Base-by-base conservation (phyloP, 768 basidiomycete genomes). In the Lactifluus volemus region DNA sequence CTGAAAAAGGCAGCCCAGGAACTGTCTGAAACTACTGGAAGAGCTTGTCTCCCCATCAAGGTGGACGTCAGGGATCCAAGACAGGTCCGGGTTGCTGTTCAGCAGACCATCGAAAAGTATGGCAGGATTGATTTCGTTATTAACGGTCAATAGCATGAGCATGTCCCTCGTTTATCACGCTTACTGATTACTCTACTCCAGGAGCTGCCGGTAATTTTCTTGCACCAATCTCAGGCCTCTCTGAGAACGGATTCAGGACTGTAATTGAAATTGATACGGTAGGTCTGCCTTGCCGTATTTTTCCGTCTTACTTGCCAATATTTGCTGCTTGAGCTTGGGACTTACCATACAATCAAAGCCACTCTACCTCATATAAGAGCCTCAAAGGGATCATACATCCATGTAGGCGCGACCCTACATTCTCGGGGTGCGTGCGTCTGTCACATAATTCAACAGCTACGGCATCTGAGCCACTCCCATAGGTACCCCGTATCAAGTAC, bases 201-300 rank as follows among this genome's bases (percentile, higher is more conserved):
- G 92, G 92, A 63, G 94, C 94, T 45, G 96, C 96, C 60, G 96
- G 96, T 3, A 99, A 98, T 76, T 99, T 98, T 75, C 78, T 99
- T 32, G 88, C 88, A 1, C 87, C 93, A 15, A 90, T 96, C 60
- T 82, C 84, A 42, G 82, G 79, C 1, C 79, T 97, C 61, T 93
- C 91, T 2, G 85, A 89, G 70, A 94, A 92, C 69, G 96, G 85
- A 2, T 98, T 98, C 79, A 82, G 78, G 70, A 93, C 94, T 1
- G 95, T 98, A 38, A 78, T 98, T 60, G 91, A 93, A 70, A 98
- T 98, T 67, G 96, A 98, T 73, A 87, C 91, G 10, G 91, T 90
- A 69, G 10, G 82, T 72, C 47, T 50, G 5, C 36, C 11, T 47
- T 59, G 30, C 49, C 53, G 17, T 25, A 7, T 41, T 8, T 6